Evolutionary conservation across 345 rosid species (phyloP).

Genomic region (Sapria himalayana): DNA sequence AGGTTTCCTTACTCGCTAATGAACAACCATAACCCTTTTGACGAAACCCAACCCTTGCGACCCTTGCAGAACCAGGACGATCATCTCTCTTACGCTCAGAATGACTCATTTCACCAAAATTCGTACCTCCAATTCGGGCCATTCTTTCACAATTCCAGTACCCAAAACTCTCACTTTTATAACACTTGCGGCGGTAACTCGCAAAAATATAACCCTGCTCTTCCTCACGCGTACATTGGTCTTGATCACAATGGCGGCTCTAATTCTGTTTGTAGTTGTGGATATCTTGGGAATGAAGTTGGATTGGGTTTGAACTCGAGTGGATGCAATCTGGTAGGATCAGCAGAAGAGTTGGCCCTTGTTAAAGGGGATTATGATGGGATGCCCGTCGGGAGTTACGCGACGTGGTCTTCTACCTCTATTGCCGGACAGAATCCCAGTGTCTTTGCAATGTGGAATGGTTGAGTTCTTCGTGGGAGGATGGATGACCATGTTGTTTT

Average conservation of each 20-base stretch:
- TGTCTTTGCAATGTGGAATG: slow-evolving; percentile 84
- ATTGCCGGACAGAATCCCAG: slow-evolving; percentile 58
- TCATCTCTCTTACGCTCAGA: slow-evolving; percentile 37
- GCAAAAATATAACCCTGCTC: slow-evolving; percentile 45
- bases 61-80: slow-evolving; percentile 61
- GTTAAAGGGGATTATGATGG: slow-evolving; percentile 86
- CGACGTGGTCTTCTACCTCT: slow-evolving; percentile 52
- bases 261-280: slow-evolving; percentile 27
- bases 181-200: slow-evolving; percentile 43
- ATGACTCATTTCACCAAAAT: slow-evolving; percentile 33
- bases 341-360: slow-evolving; percentile 31
- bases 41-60: slow-evolving; percentile 37
- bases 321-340: slow-evolving; percentile 18
- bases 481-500: too few species aligned
- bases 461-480: too few species aligned
- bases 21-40: slow-evolving; percentile 34
- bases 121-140: slow-evolving; percentile 42
- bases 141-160: slow-evolving; percentile 17
- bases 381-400: slow-evolving; percentile 38
- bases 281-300: slow-evolving; percentile 34
- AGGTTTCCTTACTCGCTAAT: slow-evolving; percentile 42
- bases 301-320: slow-evolving; percentile 32
- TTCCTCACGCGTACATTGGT: slow-evolving; percentile 45
- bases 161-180: slow-evolving; percentile 39
- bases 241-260: slow-evolving; percentile 20